Evolutionary conservation across 768 basidiomycete species (phyloP).

Genomic region (Trametes cinnabarina): DNA sequence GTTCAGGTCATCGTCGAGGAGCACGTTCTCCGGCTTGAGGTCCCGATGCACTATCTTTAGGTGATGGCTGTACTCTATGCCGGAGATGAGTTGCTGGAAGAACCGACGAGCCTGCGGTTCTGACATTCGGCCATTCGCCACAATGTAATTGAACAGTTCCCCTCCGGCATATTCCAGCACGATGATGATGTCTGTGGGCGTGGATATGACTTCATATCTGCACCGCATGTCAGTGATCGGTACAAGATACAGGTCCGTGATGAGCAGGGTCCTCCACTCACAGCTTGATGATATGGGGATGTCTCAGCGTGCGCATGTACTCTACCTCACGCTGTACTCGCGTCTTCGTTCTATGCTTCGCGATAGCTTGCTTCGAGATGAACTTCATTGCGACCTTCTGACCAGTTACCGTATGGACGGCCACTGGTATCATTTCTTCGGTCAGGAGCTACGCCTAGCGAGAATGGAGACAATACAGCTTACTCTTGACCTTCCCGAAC

Average conservation of each 20-base stretch:
- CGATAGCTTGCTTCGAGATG: slow-evolving; percentile 91
- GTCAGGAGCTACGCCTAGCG: slow-evolving; percentile 1
- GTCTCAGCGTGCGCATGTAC: slow-evolving; percentile 90
- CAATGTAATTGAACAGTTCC: slow-evolving; percentile 98
- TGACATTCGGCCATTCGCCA: slow-evolving; percentile 86
- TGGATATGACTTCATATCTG: slow-evolving; percentile 88
- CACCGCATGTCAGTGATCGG: not conserved
- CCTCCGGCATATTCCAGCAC: slow-evolving; percentile 96
- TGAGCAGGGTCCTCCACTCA: slow-evolving; percentile 38
- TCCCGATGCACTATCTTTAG: slow-evolving; percentile 98
- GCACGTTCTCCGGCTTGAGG: slow-evolving; percentile 94
- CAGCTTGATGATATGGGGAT: slow-evolving; percentile 99
- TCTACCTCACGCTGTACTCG: slow-evolving; percentile 94
- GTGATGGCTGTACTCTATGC: slow-evolving; percentile 94
- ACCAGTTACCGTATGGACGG: slow-evolving; percentile 89
- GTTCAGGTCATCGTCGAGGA: slow-evolving; percentile 79
- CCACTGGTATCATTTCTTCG: slow-evolving; percentile 55
- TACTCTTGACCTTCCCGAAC: slow-evolving; percentile 99
- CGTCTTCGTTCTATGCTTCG: slow-evolving; percentile 86
- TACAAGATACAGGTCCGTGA: slow-evolving; percentile 1
- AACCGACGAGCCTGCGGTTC: slow-evolving; percentile 87
- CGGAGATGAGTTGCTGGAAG: slow-evolving; percentile 98
- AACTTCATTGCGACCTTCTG: slow-evolving; percentile 98
- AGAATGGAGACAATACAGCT: slow-evolving; percentile 34
- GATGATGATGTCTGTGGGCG: slow-evolving; percentile 94